Evolutionary conservation across 2,329 filamentous ascomycete species (phyloP), one percentile per base, ranked within the genome.

Genomic region (Beauveria scarabaeidicola): DNA sequence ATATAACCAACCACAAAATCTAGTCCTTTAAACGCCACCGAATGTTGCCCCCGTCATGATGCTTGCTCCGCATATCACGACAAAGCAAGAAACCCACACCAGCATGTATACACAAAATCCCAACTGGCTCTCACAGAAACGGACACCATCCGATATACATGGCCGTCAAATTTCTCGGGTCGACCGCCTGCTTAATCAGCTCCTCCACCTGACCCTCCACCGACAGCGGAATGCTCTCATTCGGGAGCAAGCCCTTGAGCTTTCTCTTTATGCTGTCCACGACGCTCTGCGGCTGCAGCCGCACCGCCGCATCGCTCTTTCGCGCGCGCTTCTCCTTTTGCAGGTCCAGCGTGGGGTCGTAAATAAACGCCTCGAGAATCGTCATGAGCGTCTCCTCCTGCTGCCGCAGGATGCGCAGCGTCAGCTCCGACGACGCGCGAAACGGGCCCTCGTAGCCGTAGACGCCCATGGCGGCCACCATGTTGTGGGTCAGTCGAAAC

Each of bases 141-240:
- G 82, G 79, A 68, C 81, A 83, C 93, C 93, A 97, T 21, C 94
- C 94, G 74, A 97, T 96, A 74, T 97, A 99, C 95, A 99, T 99
- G 43, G 86, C 84, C 19, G 90, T 84, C 73, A 99, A 73, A 71
- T 94, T 95, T 69, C 77, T 82, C 60, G 87, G 84, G 72, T 91
- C 86, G 23, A 88, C 89, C 38, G 95, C 94, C 75, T 93, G 87
- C 70, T 88, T 84, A 66, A 99, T 94, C 72, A 99, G 74, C 73
- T 95, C 91, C 71, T 97, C 90, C n/a, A 97, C 94, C 76, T 99
- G 94, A 0, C 95, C 94, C 73, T 97, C 94, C 2, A 97, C 91
- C 29, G 91, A 91, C 63, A 99, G 77, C 47, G 94, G 93, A 59
- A 99, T 94, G 64, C 86, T 93, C 77, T 99, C 93, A 2, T 90